Evolutionary conservation across 2,329 filamentous ascomycete species (phyloP).

Genomic region (Monosporascus cannonballus): DNA sequence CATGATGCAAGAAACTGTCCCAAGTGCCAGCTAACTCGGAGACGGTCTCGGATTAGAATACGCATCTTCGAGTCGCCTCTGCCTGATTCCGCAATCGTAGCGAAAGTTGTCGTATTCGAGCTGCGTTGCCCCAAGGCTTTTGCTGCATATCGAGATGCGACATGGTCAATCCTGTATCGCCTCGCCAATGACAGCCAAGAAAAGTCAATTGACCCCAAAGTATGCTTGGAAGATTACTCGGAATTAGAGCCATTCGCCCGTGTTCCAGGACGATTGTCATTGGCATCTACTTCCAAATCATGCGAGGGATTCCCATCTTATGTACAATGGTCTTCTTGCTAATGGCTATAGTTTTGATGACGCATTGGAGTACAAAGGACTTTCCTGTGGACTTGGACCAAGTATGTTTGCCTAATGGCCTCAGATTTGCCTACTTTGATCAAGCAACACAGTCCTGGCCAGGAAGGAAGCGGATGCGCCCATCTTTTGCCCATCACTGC

Average conservation of each 20-base stretch:
- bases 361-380: constrained; percentile 38
- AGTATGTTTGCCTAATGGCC: constrained; percentile 39
- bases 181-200: constrained; percentile 19
- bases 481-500: constrained; percentile 41
- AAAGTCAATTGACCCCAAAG: constrained; percentile 5
- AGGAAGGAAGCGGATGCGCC: constrained; percentile 14
- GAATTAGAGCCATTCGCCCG: constrained; percentile 5
- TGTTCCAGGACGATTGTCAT: constrained; percentile 8
- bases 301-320: constrained; percentile 10
- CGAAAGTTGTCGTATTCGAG: constrained; percentile 35
- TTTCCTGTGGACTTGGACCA: constrained; percentile 35
- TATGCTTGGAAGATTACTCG: constrained; percentile 13
- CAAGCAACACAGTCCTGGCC: constrained; percentile 31
- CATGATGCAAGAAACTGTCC: constrained; percentile 24
- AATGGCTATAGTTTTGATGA: constrained; percentile 23
- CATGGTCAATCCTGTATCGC: constrained; percentile 30
- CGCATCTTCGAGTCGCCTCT: constrained; percentile 33
- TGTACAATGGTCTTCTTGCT: constrained; percentile 1
- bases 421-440: constrained; percentile 45
- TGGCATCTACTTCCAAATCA: constrained; percentile 10
- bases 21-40: constrained; percentile 28
- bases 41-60: constrained; percentile 28
- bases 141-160: constrained; percentile 33
- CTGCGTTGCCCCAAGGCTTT: constrained; percentile 29
- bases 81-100: constrained; percentile 23